These are phyloP conservation scores for Neurospora tetrasperma DNA, from an alignment of 495 filamentous ascomycete species.

Conservation along the genomic window DNA sequence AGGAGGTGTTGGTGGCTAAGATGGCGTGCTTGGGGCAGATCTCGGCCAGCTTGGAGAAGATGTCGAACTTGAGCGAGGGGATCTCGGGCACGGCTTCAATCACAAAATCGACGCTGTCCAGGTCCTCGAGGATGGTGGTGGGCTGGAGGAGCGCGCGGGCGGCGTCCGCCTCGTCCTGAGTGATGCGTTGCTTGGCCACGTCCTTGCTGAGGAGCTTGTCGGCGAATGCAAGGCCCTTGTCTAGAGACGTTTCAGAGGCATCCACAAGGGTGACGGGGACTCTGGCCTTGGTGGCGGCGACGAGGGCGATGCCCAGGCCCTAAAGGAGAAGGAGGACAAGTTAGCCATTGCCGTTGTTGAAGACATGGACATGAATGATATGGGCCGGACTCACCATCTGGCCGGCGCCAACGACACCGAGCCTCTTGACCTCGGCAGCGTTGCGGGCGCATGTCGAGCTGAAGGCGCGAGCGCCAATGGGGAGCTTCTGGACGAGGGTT, in stretches of 20 bases:
- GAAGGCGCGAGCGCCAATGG: conserved; percentile 38
- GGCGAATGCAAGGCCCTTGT: conserved; percentile 91
- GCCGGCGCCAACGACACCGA: conserved; percentile 91
- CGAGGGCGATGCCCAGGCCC: conserved; percentile 94
- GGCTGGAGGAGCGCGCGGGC: conserved; percentile 57
- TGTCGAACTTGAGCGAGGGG: conserved; percentile 69
- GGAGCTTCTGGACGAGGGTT: conserved; percentile 9
- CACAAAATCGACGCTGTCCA: conserved; percentile 85
- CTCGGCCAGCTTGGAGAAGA: conserved; percentile 76
- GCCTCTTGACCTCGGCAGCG: conserved; percentile 68
- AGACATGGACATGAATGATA: neutral
- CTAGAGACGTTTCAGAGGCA: conserved; percentile 70
- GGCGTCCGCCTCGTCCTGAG: conserved; percentile 63
- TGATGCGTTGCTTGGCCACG: conserved; percentile 71
- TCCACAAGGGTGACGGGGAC: conserved; percentile 86
- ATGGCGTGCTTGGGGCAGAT: conserved; percentile 82
- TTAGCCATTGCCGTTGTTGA: neutral
- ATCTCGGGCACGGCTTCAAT: conserved; percentile 98
- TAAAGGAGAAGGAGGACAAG: conserved; percentile 23
- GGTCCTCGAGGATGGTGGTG: conserved; percentile 63
- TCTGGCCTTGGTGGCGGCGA: conserved; percentile 75
- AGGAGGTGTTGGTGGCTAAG: conserved; percentile 94
- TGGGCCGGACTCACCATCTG: conserved; percentile 64
- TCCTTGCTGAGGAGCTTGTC: conserved; percentile 91
- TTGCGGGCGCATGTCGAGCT: conserved; percentile 40